Evolutionary conservation across 108 stramenopile genomes (phyloP).

Genomic region (Fistulifera pelliculosa): DNA sequence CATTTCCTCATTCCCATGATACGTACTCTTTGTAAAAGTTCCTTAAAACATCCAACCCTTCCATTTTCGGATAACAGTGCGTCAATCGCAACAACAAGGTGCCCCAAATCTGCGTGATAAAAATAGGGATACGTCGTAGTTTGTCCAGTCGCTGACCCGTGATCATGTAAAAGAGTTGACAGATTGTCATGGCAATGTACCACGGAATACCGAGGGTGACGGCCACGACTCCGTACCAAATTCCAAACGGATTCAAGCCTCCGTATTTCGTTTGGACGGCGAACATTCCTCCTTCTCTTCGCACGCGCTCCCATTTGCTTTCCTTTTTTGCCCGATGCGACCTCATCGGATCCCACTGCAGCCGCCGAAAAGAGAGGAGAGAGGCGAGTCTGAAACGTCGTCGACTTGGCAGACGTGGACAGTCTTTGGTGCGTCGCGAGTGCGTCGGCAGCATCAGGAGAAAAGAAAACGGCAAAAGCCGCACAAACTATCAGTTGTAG

Average conservation of each 20-base stretch:
- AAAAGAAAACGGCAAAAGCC: no score
- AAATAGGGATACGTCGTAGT: conserved; percentile 46
- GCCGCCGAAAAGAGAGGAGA: no score
- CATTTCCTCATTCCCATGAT: neutral
- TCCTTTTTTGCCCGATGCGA: no score
- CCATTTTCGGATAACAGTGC: conserved; percentile 46
- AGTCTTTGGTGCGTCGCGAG: no score
- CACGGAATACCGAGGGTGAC: conserved; percentile 65
- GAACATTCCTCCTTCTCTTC: conserved; percentile 36
- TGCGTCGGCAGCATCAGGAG: no score
- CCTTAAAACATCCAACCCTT: conserved; percentile 39
- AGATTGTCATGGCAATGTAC: conserved; percentile 41
- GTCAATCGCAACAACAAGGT: conserved; percentile 51
- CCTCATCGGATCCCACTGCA: no score
- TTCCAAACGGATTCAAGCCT: conserved; percentile 75
- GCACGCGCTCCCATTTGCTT: neutral
- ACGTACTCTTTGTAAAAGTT: conserved; percentile 53
- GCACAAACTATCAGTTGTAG: no score
- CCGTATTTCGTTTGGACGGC: conserved; percentile 70
- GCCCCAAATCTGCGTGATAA: conserved; percentile 79
- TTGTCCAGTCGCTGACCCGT: conserved; percentile 52
- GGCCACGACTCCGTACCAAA: conserved; percentile 68
- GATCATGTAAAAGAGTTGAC: conserved; percentile 49
- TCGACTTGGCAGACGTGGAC: no score
- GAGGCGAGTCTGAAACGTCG: no score